Base-by-base conservation (phyloP, 2,329 filamentous ascomycete genomes). In the Tolypocladium paradoxum region DNA sequence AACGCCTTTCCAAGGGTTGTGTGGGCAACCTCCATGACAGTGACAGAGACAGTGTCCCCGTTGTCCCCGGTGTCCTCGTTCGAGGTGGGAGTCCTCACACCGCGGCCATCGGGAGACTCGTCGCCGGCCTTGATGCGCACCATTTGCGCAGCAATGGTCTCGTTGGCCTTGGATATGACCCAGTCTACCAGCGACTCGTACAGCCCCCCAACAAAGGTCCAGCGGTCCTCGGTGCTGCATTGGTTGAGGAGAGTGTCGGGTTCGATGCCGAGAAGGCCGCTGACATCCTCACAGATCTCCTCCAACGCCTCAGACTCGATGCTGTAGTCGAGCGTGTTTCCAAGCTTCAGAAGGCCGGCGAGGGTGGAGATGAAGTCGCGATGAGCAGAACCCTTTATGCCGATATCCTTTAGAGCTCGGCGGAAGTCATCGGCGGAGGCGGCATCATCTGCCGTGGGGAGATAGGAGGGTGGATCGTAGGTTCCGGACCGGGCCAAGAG, bases 141-240 rank as follows among this genome's bases (percentile, higher is more conserved):
- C 67, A 97, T 82, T 60, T 96, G 89, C 4, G 76, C 76, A 1
- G 83, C 77, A 62, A 99, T 96, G 12, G 91, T 81, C 35, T 85
- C 81, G 61, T 99, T 99, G 53, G 91, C 92, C 65, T 91, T 93
- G 53, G 77, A 74, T 56, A 99, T 86, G 16, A 99, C 87, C 88
- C 90, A 97, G 65, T 97, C 93, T 0, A 99, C 90, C 29, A 97
- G 75, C 14, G 91, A 85, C 70, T 99, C 93, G 64, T 99, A 99
- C 18, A 97, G 76, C 2, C 89, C 91, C 14, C 84, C 85, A 55
- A 97, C 88, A 40, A 96, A 74, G 2, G 88, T 83, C 62, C 86
- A 82, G 11, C 93, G 84, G 55, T 97, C 93, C 55, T 91, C 83
- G 0, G 90, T 95, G 55, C 84, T 87, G 68, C 89, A 90, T 62